phyloP scores from a whole-genome alignment of 306 rosid species.

The Macrotyloma uniflorum region DNA sequence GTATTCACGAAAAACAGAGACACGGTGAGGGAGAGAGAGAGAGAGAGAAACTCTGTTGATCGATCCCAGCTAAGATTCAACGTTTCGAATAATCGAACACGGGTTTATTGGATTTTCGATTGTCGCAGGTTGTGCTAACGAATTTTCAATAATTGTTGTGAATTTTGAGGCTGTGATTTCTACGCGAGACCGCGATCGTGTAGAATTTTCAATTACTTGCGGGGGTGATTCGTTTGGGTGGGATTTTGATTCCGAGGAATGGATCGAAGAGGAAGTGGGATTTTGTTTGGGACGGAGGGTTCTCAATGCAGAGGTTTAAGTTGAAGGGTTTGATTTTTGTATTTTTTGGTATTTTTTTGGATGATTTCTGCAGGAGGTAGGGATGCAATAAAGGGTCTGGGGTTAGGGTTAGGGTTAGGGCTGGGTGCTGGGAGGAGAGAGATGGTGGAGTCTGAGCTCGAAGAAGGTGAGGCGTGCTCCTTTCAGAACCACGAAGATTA shows the following conservation, averaged over 20 bases:
- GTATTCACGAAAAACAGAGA: conserved; percentile 66
- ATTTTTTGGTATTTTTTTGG: conserved; percentile 22
- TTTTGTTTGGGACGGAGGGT: conserved; percentile 48
- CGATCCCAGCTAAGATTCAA: conserved; percentile 52
- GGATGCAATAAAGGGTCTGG: conserved; percentile 84
- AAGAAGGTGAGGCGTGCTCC: conserved; percentile 95
- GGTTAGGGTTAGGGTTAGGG: conserved; percentile 59
- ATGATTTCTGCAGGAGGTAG: conserved; percentile 81
- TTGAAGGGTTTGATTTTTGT: conserved; percentile 50
- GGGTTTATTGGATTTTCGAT: conserved; percentile 15
- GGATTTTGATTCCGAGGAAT: conserved; percentile 39
- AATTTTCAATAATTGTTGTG: neutral
- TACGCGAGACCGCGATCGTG: conserved; percentile 70
- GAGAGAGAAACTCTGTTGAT: conserved; percentile 46
- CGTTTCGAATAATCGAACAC: conserved; percentile 13
- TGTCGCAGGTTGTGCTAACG: conserved; percentile 3
- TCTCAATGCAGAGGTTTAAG: conserved; percentile 52
- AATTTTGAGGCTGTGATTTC: conserved; percentile 41
- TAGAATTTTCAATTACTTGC: conserved; percentile 35
- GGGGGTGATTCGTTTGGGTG: conserved; percentile 35
- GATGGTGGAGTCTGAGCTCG: conserved; percentile 95
- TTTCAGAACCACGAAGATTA: conserved; percentile 69
- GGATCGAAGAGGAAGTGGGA: conserved; percentile 50
- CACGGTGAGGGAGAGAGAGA: conserved; percentile 47
- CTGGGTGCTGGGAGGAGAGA: conserved; percentile 53